A percentile compares a stretch with the other conserved stretches of the same genome.
Conservation (phyloP, 768 basidiomycete genomes). For the Boletellus emodensis region DNA sequence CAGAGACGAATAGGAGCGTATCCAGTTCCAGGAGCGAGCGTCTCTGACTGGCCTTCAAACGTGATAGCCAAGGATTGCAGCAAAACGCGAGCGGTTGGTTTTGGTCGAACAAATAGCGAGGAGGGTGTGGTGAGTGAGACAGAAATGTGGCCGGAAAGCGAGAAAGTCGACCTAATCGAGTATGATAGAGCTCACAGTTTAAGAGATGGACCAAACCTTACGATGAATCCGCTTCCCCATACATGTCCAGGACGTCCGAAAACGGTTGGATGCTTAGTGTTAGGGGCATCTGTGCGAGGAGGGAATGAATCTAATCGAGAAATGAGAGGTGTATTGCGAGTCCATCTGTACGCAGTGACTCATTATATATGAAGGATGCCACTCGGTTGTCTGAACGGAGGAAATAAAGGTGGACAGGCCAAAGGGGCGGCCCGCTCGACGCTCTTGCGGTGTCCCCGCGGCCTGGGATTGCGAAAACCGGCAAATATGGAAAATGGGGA, state of each 20-base stretch:
- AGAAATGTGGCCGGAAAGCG: constrained; percentile 77
- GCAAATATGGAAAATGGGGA: neutral
- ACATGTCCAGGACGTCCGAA: constrained; percentile 58
- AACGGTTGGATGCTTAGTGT: constrained; percentile 60
- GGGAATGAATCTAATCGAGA: constrained; percentile 9
- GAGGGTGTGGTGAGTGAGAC: constrained; percentile 57
- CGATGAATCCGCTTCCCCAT: constrained; percentile 63
- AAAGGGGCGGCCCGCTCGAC: constrained; percentile 5
- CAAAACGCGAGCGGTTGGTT: constrained; percentile 46
- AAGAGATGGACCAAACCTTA: constrained; percentile 35
- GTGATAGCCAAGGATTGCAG: constrained; percentile 69
- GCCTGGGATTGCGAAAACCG: neutral
- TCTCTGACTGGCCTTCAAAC: constrained; percentile 86
- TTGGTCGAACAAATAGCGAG: constrained; percentile 50
- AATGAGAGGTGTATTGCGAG: constrained; percentile 9
- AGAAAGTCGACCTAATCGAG: constrained; percentile 69
- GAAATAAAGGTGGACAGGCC: constrained; percentile 28
- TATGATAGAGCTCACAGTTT: constrained; percentile 3
- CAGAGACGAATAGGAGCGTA: constrained; percentile 71
- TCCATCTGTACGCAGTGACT: neutral
- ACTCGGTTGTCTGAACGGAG: constrained; percentile 28
- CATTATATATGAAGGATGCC: constrained; percentile 27
- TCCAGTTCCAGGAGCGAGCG: constrained; percentile 56
- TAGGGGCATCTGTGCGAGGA: constrained; percentile 54
- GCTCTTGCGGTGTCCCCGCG: neutral